A percentile compares a stretch with the other conserved stretches of the same genome.
Evolutionary conservation across 2,329 filamentous ascomycete genomes (phyloP).

Genomic region (Exserohilum turcica): DNA sequence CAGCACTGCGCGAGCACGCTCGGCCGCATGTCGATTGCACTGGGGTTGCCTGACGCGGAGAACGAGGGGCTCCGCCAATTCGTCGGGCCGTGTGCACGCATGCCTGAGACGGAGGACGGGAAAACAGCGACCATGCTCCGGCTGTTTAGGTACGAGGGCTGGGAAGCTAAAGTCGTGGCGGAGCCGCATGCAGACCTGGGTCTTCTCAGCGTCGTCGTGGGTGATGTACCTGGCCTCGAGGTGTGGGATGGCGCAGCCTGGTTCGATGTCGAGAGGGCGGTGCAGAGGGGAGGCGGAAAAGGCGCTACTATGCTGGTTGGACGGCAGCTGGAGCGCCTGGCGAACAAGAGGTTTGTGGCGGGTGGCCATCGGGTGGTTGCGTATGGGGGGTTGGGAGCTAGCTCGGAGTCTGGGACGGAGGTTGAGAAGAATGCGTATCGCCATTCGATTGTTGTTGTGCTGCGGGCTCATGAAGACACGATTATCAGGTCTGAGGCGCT

Average conservation of each 20-base stretch:
- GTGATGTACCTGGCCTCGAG: constrained; percentile 45
- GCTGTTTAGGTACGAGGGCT: constrained; percentile 45
- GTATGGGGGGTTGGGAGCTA: constrained; percentile 26
- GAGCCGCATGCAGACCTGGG: constrained; percentile 47
- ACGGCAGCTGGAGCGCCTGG: constrained; percentile 37
- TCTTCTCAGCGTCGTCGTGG: constrained; percentile 41
- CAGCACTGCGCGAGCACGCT: constrained; percentile 31
- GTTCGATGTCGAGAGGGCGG: constrained; percentile 37
- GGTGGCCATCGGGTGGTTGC: constrained; percentile 46
- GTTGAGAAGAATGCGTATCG: constrained; percentile 30
- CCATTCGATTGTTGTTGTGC: constrained; percentile 46
- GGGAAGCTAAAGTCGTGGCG: constrained; percentile 43
- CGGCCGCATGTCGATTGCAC: constrained; percentile 27
- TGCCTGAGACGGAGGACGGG: constrained; percentile 27
- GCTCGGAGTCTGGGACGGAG: background rate
- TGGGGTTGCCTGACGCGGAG: constrained; percentile 24
- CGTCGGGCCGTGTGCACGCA: constrained; percentile 30
- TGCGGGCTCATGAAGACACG: constrained; percentile 40
- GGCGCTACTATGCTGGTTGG: constrained; percentile 40
- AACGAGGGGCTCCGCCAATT: constrained; percentile 29
- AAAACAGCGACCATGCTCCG: constrained; percentile 46
- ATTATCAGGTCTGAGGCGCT: constrained; percentile 32
- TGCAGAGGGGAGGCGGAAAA: constrained; percentile 14
- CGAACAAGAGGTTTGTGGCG: constrained; percentile 36
- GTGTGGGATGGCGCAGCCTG: constrained; percentile 39